Percentiles rank a stretch among this genome's conserved stretches.
These are phyloP conservation scores for Verbena officinalis DNA, from an alignment of 257 asterid genomes.

Conservation along the genomic window DNA sequence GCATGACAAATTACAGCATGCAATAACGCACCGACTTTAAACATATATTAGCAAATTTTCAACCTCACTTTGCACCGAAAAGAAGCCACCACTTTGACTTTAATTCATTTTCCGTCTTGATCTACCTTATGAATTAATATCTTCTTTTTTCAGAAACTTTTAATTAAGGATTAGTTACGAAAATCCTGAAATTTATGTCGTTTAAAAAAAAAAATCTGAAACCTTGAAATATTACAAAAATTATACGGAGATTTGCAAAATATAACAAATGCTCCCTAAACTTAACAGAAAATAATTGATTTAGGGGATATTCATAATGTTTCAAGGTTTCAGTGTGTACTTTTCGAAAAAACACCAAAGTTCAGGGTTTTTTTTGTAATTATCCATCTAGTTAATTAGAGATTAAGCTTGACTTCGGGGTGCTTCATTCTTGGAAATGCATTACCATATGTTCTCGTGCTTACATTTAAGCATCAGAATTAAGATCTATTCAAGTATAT, in stretches of 20 bases:
- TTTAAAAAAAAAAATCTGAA: too few species aligned
- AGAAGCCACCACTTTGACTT: conserved; percentile 41
- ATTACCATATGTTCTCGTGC: conserved; percentile 61
- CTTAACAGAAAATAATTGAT: too few species aligned
- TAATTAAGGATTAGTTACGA: conserved; percentile 30
- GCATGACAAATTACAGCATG: conserved; percentile 31
- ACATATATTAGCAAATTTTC: conserved; percentile 16
- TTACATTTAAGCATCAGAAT: conserved; percentile 69
- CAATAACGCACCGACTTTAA: conserved; percentile 40
- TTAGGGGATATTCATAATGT: too few species aligned
- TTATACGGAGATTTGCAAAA: too few species aligned
- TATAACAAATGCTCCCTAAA: too few species aligned
- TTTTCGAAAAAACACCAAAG: too few species aligned
- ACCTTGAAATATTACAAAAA: too few species aligned
- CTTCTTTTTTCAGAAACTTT: not conserved
- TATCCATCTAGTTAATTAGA: too few species aligned
- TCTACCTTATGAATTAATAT: not conserved
- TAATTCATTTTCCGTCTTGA: not conserved
- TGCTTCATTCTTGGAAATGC: conserved; percentile 48
- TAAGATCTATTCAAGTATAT: too few species aligned
- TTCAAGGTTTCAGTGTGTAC: too few species aligned
- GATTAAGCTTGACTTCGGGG: conserved; percentile 34
- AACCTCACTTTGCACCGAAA: conserved; percentile 72
- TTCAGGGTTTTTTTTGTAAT: too few species aligned
- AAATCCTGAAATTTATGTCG: too few species aligned